Conservation (phyloP, 345 rosid species). For the Aquilaria yunnanensis region DNA sequence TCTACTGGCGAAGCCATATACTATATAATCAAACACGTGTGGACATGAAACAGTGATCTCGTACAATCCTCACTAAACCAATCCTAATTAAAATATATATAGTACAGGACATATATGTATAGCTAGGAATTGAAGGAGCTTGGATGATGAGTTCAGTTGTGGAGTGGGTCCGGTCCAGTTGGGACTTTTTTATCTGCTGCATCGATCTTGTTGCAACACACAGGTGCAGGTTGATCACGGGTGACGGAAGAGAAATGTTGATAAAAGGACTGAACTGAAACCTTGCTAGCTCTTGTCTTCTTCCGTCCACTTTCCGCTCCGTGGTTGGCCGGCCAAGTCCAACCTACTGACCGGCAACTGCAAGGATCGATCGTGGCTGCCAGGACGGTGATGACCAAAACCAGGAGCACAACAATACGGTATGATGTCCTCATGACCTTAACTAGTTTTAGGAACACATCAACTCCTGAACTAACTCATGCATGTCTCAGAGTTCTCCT, state of each 20-base stretch:
- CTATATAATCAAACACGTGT: too few species aligned
- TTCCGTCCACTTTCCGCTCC: slow-evolving; percentile 5
- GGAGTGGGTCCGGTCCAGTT: too few species aligned
- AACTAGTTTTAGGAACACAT: neutral
- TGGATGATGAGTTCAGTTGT: too few species aligned
- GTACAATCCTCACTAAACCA: too few species aligned
- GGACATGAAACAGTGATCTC: too few species aligned
- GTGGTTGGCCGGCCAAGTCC: neutral
- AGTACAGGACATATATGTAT: too few species aligned
- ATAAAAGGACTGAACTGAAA: slow-evolving; percentile 13
- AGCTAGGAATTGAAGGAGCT: too few species aligned
- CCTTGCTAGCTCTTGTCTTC: neutral
- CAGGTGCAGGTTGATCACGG: neutral
- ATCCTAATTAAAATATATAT: too few species aligned
- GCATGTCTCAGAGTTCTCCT: neutral
- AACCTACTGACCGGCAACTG: slow-evolving; percentile 17
- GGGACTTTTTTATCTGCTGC: neutral
- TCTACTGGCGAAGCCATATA: too few species aligned
- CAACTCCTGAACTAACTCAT: too few species aligned
- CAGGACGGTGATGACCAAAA: slow-evolving; percentile 18
- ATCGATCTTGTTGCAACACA: neutral
- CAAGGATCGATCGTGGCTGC: slow-evolving; percentile 16
- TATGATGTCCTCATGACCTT: slow-evolving; percentile 16
- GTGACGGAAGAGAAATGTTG: slow-evolving; percentile 6
- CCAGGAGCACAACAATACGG: slow-evolving; percentile 8